Percentiles rank a stretch among this genome's conserved stretches.
Conservation (phyloP, 768 basidiomycete genomes). For the Leccinum olivaceopallidum region DNA sequence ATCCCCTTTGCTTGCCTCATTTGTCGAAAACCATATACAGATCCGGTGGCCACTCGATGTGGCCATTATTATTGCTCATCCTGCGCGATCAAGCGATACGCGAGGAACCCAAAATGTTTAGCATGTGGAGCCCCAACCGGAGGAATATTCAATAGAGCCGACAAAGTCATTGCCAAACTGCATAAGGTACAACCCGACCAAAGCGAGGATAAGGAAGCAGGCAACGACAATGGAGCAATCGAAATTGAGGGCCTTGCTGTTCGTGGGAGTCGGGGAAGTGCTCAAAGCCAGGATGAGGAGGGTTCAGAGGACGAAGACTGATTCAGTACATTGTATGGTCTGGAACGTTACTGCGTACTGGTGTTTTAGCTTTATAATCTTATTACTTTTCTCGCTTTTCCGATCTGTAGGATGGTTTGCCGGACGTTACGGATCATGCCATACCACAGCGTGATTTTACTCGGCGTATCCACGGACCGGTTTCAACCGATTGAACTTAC, state of each 20-base stretch:
- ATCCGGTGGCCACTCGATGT: constrained; percentile 94
- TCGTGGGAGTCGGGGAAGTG: constrained; percentile 25
- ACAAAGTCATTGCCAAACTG: constrained; percentile 88
- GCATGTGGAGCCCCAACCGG: constrained; percentile 93
- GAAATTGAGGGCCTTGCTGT: constrained; percentile 61
- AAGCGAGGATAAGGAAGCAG: constrained; percentile 45
- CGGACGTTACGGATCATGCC: not conserved
- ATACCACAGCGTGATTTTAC: not conserved
- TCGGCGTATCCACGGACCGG: constrained; percentile 8
- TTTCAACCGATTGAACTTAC: constrained; percentile 1
- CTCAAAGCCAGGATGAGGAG: constrained; percentile 27
- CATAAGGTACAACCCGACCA: constrained; percentile 68
- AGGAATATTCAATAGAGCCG: constrained; percentile 95
- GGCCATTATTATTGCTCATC: constrained; percentile 95
- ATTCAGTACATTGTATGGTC: constrained; percentile 27
- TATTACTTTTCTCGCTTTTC: constrained; percentile 19
- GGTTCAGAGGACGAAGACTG: constrained; percentile 34
- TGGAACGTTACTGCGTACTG: constrained; percentile 34
- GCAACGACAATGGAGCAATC: constrained; percentile 40
- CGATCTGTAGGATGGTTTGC: not conserved
- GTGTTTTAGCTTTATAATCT: constrained; percentile 27
- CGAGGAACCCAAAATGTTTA: constrained; percentile 92
- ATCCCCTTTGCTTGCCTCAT: constrained; percentile 98
- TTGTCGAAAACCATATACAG: constrained; percentile 91
- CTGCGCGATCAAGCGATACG: constrained; percentile 94